Percentiles rank a stretch among this genome's conserved stretches.
Conservation (phyloP, 2,329 filamentous ascomycete species). For the Nothophoma quercina region DNA sequence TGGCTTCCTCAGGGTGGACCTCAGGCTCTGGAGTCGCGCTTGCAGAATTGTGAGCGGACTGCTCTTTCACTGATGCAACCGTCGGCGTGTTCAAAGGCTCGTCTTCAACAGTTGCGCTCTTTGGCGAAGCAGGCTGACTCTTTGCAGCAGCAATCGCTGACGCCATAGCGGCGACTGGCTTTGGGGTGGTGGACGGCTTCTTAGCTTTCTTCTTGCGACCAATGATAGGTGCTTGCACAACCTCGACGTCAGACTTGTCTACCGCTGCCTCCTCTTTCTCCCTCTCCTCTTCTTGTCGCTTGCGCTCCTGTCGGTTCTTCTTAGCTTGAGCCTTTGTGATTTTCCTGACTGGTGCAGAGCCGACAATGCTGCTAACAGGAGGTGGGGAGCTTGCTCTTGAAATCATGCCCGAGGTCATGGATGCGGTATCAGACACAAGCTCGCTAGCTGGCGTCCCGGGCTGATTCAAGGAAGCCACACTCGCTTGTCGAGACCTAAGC, state of each 20-base stretch:
- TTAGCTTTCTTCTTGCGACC: slow-evolving; percentile 87
- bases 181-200: slow-evolving; percentile 59
- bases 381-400: slow-evolving; percentile 76
- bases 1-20: slow-evolving; percentile 35
- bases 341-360: slow-evolving; percentile 71
- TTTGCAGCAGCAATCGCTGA: slow-evolving; percentile 26
- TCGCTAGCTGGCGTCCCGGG: slow-evolving; percentile 80
- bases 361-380: slow-evolving; percentile 68
- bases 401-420: slow-evolving; percentile 74
- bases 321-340: slow-evolving; percentile 82
- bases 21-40: slow-evolving; percentile 33
- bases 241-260: slow-evolving; percentile 60
- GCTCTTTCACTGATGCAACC: slow-evolving; percentile 26
- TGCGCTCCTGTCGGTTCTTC: slow-evolving; percentile 71
- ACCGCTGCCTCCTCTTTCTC: slow-evolving; percentile 38
- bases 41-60: slow-evolving; percentile 29
- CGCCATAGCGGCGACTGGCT: slow-evolving; percentile 29
- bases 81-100: slow-evolving; percentile 28
- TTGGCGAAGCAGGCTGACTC: slow-evolving; percentile 41
- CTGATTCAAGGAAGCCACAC: slow-evolving; percentile 65
- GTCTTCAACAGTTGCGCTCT: slow-evolving; percentile 39
- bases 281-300: slow-evolving; percentile 66
- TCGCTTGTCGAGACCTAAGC: slow-evolving; percentile 60
- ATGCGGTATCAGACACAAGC: slow-evolving; percentile 77
- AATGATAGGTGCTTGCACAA: slow-evolving; percentile 72